phyloP scores from a whole-genome alignment of 2,329 filamentous ascomycete genomes.

The Aspergillus sp. region DNA sequence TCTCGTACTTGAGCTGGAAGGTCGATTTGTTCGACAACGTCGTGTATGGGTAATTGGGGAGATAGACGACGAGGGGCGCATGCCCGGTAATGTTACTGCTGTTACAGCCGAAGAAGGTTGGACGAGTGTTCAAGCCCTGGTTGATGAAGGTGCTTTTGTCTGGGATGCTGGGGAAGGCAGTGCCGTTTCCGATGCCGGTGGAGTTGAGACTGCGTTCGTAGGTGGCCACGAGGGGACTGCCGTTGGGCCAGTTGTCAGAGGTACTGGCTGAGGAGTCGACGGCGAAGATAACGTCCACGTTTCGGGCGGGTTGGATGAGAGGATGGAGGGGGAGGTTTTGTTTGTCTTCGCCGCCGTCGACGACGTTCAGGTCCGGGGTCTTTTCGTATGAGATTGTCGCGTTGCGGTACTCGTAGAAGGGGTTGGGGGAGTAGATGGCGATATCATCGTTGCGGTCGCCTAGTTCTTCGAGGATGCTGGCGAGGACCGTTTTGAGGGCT shows the following conservation, averaged over 20 bases:
- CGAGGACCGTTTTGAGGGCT: constrained; percentile 56
- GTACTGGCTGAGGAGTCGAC: constrained; percentile 78
- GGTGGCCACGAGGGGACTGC: constrained; percentile 71
- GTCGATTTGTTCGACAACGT: constrained; percentile 78
- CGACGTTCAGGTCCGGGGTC: constrained; percentile 64
- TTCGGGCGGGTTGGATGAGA: constrained; percentile 70
- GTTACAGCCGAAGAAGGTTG: constrained; percentile 81
- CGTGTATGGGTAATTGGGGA: constrained; percentile 82
- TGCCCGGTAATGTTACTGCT: constrained; percentile 61
- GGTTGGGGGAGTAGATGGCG: constrained; percentile 73
- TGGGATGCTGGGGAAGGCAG: constrained; percentile 71
- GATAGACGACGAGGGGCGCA: constrained; percentile 70
- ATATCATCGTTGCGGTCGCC: constrained; percentile 69
- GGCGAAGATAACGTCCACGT: constrained; percentile 79
- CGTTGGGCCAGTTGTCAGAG: constrained; percentile 71
- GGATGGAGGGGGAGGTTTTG: constrained; percentile 81
- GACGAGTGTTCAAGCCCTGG: constrained; percentile 70
- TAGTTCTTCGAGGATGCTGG: constrained; percentile 56
- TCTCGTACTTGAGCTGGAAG: constrained; percentile 66
- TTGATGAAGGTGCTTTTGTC: constrained; percentile 78
- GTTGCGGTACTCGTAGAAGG: constrained; percentile 68
- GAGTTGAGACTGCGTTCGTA: constrained; percentile 65
- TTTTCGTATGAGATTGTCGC: constrained; percentile 60
- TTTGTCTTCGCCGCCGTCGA: constrained; percentile 75
- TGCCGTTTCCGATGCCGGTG: constrained; percentile 64